Evolutionary conservation across 164 flowering plant genomes (phyloP).

Genomic region (Tetrastigma voinierianum): DNA sequence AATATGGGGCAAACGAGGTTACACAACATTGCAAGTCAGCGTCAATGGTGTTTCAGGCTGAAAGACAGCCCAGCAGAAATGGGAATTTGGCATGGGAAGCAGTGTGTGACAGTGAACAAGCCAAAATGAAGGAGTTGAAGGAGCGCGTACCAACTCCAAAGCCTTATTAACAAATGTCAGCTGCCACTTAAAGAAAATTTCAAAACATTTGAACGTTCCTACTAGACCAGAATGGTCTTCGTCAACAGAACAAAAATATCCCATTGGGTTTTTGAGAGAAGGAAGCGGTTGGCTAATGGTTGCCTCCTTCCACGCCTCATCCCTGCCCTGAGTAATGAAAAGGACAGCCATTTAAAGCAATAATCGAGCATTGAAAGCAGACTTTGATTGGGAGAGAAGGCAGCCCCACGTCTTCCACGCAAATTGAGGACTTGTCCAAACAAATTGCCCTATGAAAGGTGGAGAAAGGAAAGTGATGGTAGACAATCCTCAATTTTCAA

Average conservation of each 20-base stretch:
- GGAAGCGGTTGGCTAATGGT: slow-evolving; percentile 3
- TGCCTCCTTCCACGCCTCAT: not conserved
- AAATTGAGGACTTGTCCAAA: slow-evolving; percentile 1
- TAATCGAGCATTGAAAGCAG: not conserved
- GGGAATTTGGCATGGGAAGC: too few relatives aligned
- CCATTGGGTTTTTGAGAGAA: not conserved
- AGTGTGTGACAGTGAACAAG: too few relatives aligned
- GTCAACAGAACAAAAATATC: slow-evolving; percentile 4
- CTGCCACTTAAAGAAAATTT: not conserved
- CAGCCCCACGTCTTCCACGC: not conserved
- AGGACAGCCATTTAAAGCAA: slow-evolving; percentile 13
- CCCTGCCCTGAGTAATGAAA: slow-evolving; percentile 6
- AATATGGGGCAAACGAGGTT: too few relatives aligned
- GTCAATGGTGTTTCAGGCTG: too few relatives aligned
- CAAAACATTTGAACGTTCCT: not conserved
- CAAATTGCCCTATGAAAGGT: too few relatives aligned
- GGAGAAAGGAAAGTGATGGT: not conserved
- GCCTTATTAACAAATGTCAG: not conserved
- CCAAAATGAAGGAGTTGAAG: not conserved
- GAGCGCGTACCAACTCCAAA: not conserved
- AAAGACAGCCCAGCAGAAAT: too few relatives aligned
- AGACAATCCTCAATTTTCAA: too few relatives aligned
- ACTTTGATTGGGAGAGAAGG: not conserved
- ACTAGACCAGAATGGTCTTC: slow-evolving; percentile 3
- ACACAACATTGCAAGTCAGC: too few relatives aligned